These are phyloP conservation scores for Bipolaris bicolor DNA, from an alignment of 2,329 filamentous ascomycete species.

Conservation along the genomic window DNA sequence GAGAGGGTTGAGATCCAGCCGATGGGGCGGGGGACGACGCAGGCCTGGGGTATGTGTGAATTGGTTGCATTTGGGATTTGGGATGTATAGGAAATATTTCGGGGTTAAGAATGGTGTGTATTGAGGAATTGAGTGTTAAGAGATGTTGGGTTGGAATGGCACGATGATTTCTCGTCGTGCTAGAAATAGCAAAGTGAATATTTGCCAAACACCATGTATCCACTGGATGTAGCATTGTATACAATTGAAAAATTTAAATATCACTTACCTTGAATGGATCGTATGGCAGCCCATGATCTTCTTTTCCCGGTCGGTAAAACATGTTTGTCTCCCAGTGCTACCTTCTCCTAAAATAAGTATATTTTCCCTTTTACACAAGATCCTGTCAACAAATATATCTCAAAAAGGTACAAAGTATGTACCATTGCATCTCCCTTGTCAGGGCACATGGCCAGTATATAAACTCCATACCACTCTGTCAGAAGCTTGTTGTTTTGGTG, in stretches of 20 bases:
- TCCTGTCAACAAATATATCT: background rate
- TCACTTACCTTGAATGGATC: constrained; percentile 61
- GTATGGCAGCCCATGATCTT: constrained; percentile 58
- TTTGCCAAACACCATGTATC: background rate
- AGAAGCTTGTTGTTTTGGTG: background rate
- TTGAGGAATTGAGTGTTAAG: too few species aligned
- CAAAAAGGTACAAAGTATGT: background rate
- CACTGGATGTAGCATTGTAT: background rate
- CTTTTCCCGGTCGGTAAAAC: constrained; percentile 62
- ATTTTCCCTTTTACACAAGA: background rate
- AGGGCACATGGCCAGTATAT: background rate
- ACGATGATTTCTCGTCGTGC: background rate
- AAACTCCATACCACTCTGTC: background rate
- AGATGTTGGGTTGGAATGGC: background rate
- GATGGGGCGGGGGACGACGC: constrained; percentile 66
- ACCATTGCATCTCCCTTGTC: background rate
- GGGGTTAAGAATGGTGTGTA: background rate
- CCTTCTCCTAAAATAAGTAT: too few species aligned
- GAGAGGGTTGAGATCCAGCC: constrained; percentile 67
- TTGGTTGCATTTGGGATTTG: background rate
- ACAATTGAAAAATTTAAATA: background rate
- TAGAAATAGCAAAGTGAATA: background rate
- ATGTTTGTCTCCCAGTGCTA: constrained; percentile 34
- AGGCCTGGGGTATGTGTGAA: constrained; percentile 48
- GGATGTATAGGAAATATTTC: too few species aligned